phyloP scores from a whole-genome alignment of 306 rosid species.

The Quercus rubra region DNA sequence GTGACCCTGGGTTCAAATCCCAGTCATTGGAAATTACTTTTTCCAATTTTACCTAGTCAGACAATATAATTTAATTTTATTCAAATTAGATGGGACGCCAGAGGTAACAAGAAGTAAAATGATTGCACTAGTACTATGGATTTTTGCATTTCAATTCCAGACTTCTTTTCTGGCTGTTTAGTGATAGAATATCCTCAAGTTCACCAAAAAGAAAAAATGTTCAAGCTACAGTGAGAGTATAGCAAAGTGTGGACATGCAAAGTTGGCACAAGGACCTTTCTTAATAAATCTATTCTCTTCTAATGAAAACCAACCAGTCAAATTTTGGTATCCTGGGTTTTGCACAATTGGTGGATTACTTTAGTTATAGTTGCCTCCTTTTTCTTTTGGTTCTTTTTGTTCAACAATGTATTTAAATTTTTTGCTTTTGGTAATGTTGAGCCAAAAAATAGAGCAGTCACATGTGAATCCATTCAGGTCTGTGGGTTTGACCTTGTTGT shows the following conservation, averaged over 20 bases:
- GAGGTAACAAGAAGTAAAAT: not conserved
- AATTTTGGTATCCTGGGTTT: not conserved
- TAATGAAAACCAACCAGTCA: not conserved
- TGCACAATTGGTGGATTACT: not conserved
- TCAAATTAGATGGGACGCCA: not conserved
- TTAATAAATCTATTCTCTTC: not conserved
- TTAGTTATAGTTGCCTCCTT: not conserved
- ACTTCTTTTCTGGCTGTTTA: not conserved
- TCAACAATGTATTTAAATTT: not conserved
- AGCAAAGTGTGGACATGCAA: not conserved
- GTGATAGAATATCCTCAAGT: not conserved
- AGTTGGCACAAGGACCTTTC: not conserved
- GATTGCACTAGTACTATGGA: not conserved
- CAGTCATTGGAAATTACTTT: too few species aligned
- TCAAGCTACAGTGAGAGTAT: not conserved
- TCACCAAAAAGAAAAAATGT: not conserved
- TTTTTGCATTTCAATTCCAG: not conserved
- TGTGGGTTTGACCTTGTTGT: not conserved
- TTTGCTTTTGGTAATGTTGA: not conserved
- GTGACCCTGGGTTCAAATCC: too few species aligned
- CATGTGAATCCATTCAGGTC: not conserved
- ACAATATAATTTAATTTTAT: not conserved
- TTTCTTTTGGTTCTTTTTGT: not conserved
- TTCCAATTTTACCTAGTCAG: not conserved
- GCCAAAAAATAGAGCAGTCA: not conserved